Conservation (phyloP, 371 early-diverging fungal genomes). For the Mortierella sp. region DNA sequence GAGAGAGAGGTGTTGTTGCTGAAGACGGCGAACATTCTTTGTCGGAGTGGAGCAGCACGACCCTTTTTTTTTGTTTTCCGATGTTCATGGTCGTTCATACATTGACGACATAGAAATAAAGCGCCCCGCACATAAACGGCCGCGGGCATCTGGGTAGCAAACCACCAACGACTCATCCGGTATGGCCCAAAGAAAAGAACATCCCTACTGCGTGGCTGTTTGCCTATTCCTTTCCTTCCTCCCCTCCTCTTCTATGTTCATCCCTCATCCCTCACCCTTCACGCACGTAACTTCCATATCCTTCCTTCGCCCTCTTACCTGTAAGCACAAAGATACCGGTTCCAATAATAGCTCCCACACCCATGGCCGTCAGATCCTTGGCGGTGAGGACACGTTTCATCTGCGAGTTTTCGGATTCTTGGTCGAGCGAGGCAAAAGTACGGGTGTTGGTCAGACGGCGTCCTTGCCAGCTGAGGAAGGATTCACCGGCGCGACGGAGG, state of each 20-base stretch:
- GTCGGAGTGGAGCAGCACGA: not conserved
- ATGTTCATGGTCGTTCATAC: too few relatives aligned
- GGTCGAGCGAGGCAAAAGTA: conserved; percentile 51
- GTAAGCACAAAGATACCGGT: conserved; percentile 68
- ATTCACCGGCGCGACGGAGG: conserved; percentile 34
- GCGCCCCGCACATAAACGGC: too few relatives aligned
- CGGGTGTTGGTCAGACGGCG: conserved; percentile 51
- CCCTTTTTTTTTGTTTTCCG: not conserved
- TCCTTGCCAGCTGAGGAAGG: conserved; percentile 27
- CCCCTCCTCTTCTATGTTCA: too few relatives aligned
- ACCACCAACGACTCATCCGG: too few relatives aligned
- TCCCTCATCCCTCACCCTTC: too few relatives aligned
- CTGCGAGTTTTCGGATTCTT: conserved; percentile 32
- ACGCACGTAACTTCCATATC: not conserved
- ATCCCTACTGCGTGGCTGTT: too few relatives aligned
- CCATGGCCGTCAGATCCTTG: conserved; percentile 36
- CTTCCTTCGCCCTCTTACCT: conserved; percentile 30
- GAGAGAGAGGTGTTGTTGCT: not conserved
- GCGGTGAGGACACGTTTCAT: conserved; percentile 45
- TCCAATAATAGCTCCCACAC: conserved; percentile 83
- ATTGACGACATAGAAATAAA: not conserved
- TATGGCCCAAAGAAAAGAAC: too few relatives aligned
- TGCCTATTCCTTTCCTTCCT: too few relatives aligned
- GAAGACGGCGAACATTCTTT: not conserved
- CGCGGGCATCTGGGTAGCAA: too few relatives aligned